A percentile compares a stretch with the other conserved stretches of the same genome.
Conservation (phyloP, 306 rosid genomes). For the Medicago arabica region DNA sequence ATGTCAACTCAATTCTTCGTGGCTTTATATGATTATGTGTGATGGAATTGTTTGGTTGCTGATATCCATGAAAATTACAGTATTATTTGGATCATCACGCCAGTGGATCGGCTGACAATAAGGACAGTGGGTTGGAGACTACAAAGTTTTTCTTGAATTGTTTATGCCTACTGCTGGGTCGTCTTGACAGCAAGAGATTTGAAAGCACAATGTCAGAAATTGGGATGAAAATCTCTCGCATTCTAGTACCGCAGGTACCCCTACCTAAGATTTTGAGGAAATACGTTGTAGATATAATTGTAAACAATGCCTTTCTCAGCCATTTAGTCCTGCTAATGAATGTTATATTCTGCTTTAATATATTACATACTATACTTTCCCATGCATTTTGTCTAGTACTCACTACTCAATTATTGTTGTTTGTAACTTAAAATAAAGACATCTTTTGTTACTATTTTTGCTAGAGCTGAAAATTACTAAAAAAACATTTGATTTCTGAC, state of each 20-base stretch:
- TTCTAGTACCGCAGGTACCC: constrained; percentile 79
- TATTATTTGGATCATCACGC: constrained; percentile 64
- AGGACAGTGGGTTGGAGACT: constrained; percentile 74
- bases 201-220: constrained; percentile 63
- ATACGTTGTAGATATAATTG: constrained; percentile 32
- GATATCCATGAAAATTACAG: constrained; percentile 55
- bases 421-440: not conserved
- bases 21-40: constrained; percentile 25
- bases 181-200: constrained; percentile 70
- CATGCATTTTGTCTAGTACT: not conserved
- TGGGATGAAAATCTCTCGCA: constrained; percentile 68
- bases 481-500: constrained; percentile 13
- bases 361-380: constrained; percentile 21
- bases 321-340: constrained; percentile 37
- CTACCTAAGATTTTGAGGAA: constrained; percentile 31
- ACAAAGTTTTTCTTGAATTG: constrained; percentile 83
- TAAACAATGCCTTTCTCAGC: constrained; percentile 35
- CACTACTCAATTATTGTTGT: not conserved
- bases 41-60: constrained; percentile 45
- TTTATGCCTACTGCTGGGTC: constrained; percentile 85
- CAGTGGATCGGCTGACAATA: constrained; percentile 54
- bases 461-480: not conserved
- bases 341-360: constrained; percentile 13
- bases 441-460: constrained; percentile 16
- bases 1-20: constrained; percentile 28